Conservation (phyloP, 31 red algal genomes). For the Odonthalia washingtoniensis region DNA sequence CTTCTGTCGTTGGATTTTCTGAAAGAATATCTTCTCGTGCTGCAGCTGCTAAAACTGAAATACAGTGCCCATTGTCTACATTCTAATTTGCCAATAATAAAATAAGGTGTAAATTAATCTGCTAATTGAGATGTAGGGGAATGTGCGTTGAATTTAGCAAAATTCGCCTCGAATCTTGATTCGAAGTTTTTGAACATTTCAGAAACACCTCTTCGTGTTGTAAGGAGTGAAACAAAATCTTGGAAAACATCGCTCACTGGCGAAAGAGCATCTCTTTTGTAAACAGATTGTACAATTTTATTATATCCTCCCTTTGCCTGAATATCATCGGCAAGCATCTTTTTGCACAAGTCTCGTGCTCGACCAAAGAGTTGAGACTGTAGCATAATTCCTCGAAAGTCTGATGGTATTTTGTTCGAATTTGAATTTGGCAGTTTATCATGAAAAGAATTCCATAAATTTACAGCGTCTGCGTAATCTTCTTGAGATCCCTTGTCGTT, state of each 20-base stretch:
- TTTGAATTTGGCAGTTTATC: conserved; percentile 20
- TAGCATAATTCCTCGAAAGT: conserved; percentile 23
- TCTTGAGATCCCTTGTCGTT: conserved; percentile 26
- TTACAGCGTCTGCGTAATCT: neutral
- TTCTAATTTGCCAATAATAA: conserved; percentile 12
- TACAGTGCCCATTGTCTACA: neutral
- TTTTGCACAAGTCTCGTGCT: conserved; percentile 22
- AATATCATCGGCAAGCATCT: neutral
- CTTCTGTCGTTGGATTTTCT: neutral
- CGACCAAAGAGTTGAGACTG: conserved; percentile 26
- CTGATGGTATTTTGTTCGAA: neutral
- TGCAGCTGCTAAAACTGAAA: conserved; percentile 7
- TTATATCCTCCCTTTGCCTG: neutral
- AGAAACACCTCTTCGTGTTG: neutral
- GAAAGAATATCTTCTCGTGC: neutral
- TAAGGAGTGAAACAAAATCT: neutral
- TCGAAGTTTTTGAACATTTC: conserved; percentile 28
- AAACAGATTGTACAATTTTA: neutral
- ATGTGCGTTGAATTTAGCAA: neutral
- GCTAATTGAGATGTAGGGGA: neutral
- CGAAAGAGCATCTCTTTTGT: conserved; percentile 1
- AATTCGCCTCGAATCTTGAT: conserved; percentile 6
- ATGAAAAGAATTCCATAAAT: conserved; percentile 26
- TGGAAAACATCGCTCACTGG: neutral
- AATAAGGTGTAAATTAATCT: neutral